Evolutionary conservation across 768 basidiomycete species (phyloP).

Genomic region (Sistotremastrum niveocremeum): DNA sequence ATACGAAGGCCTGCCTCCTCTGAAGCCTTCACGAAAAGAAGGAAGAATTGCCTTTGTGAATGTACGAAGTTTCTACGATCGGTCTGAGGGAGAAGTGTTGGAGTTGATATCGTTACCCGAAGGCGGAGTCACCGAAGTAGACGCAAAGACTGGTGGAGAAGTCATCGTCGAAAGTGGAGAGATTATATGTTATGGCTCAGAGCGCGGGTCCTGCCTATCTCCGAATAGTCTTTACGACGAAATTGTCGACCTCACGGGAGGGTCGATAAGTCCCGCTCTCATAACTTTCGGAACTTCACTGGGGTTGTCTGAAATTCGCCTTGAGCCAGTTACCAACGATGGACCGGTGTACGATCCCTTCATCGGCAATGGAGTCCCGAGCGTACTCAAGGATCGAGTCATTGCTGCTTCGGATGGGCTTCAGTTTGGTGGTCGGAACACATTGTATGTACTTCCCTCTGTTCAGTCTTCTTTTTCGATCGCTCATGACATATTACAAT

Average conservation of each 20-base stretch:
- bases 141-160: constrained; percentile 8
- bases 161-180: constrained; percentile 42
- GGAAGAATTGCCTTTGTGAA: constrained; percentile 36
- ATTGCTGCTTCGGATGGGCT: constrained; percentile 35
- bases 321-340: constrained; percentile 24
- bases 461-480: no score
- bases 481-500: no score
- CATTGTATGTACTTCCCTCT: no score
- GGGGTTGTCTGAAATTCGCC: constrained; percentile 23
- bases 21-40: constrained; percentile 25
- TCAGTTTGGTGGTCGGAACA: background rate
- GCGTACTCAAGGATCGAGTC: constrained; percentile 19
- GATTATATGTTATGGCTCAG: constrained; percentile 32
- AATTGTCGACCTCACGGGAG: constrained; percentile 48
- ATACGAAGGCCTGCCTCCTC: constrained; percentile 58
- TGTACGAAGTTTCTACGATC: constrained; percentile 28
- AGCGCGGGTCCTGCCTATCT: constrained; percentile 1
- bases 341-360: constrained; percentile 19
- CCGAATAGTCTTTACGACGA: background rate
- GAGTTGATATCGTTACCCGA: background rate
- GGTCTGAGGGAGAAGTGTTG: constrained; percentile 13
- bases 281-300: constrained; percentile 44
- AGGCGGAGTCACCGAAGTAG: constrained; percentile 12
- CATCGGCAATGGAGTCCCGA: constrained; percentile 7
- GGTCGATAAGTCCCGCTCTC: constrained; percentile 42